Evolutionary conservation across 2,329 filamentous ascomycete genomes (phyloP).

Genomic region (Trichophyton verrucosum): DNA sequence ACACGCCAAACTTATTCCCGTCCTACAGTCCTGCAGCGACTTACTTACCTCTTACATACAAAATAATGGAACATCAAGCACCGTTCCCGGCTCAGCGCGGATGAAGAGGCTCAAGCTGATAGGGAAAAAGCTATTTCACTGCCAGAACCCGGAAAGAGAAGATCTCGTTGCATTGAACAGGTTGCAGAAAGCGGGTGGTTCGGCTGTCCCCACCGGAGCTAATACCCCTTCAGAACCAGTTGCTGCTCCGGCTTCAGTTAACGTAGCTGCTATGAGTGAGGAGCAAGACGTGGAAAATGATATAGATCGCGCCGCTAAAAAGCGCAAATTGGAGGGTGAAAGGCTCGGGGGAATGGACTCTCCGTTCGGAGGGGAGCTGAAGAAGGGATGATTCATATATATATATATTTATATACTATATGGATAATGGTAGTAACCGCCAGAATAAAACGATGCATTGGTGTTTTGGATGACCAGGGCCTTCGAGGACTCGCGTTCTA

Average conservation of each 20-base stretch:
- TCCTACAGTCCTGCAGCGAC: slow-evolving; percentile 27
- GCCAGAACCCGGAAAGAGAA: slow-evolving; percentile 37
- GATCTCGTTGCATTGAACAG: slow-evolving; percentile 28
- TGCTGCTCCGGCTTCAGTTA: background rate
- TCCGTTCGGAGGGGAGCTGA: background rate
- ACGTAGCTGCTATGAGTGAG: slow-evolving; percentile 21
- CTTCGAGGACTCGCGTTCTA: too few relatives aligned
- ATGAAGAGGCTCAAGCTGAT: slow-evolving; percentile 34
- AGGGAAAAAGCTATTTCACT: slow-evolving; percentile 38
- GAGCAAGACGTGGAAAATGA: slow-evolving; percentile 11
- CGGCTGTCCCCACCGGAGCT: background rate
- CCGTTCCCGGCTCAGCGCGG: slow-evolving; percentile 22
- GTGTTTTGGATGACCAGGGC: background rate
- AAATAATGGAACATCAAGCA: slow-evolving; percentile 3
- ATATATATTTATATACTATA: background rate
- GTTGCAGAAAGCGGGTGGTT: slow-evolving; percentile 28
- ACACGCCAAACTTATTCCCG: slow-evolving; percentile 27
- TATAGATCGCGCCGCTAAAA: slow-evolving; percentile 29
- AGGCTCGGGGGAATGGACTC: background rate
- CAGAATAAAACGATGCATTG: background rate
- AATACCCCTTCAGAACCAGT: background rate
- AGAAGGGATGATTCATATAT: background rate
- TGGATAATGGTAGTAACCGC: background rate
- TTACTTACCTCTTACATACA: slow-evolving; percentile 29
- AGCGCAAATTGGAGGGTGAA: slow-evolving; percentile 26